phyloP scores from a whole-genome alignment of 805 yeast species.

The Lipomyces kockii region DNA sequence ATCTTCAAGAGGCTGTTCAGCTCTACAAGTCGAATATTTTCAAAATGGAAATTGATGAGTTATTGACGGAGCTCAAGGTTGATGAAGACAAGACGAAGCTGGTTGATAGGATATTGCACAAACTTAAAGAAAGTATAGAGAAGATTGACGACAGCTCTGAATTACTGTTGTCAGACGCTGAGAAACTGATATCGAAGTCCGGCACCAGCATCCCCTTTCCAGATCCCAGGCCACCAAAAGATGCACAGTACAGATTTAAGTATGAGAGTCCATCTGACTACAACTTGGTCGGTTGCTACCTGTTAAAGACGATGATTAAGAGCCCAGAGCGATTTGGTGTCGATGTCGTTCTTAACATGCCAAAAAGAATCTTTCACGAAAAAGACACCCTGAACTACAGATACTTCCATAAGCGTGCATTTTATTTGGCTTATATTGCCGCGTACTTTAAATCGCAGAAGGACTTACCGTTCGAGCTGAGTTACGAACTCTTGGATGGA shows the following conservation, averaged over 20 bases:
- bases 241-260: slow-evolving; percentile 71
- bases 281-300: slow-evolving; percentile 85
- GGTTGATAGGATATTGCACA: slow-evolving; percentile 76
- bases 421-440: slow-evolving; percentile 79
- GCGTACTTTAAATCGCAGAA: slow-evolving; percentile 58
- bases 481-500: slow-evolving; percentile 73
- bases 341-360: slow-evolving; percentile 86
- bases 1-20: slow-evolving; percentile 92
- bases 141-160: slow-evolving; percentile 56
- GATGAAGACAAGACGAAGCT: slow-evolving; percentile 68
- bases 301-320: slow-evolving; percentile 77
- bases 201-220: slow-evolving; percentile 78
- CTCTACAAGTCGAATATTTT: slow-evolving; percentile 92
- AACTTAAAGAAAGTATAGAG: slow-evolving; percentile 69
- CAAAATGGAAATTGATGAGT: slow-evolving; percentile 92
- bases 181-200: slow-evolving; percentile 55
- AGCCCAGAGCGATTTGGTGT: slow-evolving; percentile 68
- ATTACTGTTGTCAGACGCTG: slow-evolving; percentile 55
- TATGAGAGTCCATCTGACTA: slow-evolving; percentile 73
- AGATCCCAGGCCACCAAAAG: slow-evolving; percentile 76
- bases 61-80: slow-evolving; percentile 76
- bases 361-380: slow-evolving; percentile 67
- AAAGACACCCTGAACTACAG: slow-evolving; percentile 91
- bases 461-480: slow-evolving; percentile 52
- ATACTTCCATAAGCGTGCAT: slow-evolving; percentile 86